These are phyloP conservation scores for Pilasporangium apinafurcum DNA, from an alignment of 352 stramenopile genomes.

Conservation along the genomic window DNA sequence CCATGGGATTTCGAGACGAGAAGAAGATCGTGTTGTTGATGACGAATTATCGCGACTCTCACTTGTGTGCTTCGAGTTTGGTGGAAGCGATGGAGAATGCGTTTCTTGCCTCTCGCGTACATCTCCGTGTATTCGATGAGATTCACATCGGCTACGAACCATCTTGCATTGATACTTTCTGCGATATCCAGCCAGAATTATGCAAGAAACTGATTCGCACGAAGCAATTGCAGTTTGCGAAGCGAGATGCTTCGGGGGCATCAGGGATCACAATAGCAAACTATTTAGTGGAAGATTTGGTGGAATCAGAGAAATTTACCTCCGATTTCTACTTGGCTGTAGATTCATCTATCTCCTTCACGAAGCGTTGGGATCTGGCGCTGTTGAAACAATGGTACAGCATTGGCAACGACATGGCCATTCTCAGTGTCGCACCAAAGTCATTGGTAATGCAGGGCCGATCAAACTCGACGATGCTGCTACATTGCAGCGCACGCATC, in stretches of 20 bases:
- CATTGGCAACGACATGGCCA: conserved; percentile 72
- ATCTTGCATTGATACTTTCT: conserved; percentile 59
- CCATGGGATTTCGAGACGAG: conserved; percentile 50
- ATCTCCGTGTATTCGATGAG: conserved; percentile 77
- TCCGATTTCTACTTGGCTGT: conserved; percentile 75
- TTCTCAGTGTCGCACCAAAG: conserved; percentile 68
- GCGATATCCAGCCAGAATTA: conserved; percentile 28
- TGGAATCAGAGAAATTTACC: conserved; percentile 19
- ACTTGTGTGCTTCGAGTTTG: conserved; percentile 49
- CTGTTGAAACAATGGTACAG: conserved; percentile 79
- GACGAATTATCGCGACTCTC: conserved; percentile 52
- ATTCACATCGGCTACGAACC: conserved; percentile 45
- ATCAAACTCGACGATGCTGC: conserved; percentile 29
- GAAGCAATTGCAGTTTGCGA: conserved; percentile 41
- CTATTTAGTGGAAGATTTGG: conserved; percentile 58
- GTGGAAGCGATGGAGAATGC: conserved; percentile 29
- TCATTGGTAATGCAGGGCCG: conserved; percentile 35
- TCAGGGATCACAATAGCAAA: conserved; percentile 44
- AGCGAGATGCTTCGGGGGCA: conserved; percentile 52
- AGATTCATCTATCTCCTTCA: conserved; percentile 61
- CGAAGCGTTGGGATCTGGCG: conserved; percentile 59
- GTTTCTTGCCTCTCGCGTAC: conserved; percentile 30
- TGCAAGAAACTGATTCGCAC: conserved; percentile 44
- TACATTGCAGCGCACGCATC: conserved; percentile 81
- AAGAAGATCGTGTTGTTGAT: conserved; percentile 75